Evolutionary conservation across 805 yeast genomes (phyloP).

Genomic region (Wickerhamiella qilinensis): DNA sequence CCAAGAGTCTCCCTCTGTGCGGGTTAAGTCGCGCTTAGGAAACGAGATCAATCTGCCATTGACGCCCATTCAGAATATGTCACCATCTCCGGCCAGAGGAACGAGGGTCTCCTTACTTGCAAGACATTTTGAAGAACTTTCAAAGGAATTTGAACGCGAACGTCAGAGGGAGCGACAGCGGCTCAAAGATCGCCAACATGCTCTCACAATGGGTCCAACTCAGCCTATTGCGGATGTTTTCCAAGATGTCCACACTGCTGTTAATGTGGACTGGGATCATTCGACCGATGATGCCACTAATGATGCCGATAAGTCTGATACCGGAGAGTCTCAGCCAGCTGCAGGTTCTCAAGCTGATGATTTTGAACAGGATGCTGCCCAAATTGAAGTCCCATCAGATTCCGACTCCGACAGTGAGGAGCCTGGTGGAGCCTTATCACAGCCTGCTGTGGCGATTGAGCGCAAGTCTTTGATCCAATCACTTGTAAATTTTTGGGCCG

Average conservation of each 20-base stretch:
- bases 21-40: conserved; percentile 11
- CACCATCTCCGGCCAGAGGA: conserved; percentile 1
- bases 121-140: conserved; percentile 62
- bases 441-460: conserved; percentile 29
- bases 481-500: conserved; percentile 90
- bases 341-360: conserved; percentile 2
- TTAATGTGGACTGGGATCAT: conserved; percentile 35
- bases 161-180: conserved; percentile 64
- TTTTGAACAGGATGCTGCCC: conserved; percentile 2
- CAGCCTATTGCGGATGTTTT: conserved; percentile 85
- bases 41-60: conserved; percentile 11
- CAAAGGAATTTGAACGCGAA: conserved; percentile 74
- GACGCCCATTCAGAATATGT: conserved; percentile 32
- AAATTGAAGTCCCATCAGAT: conserved; percentile 3
- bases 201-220: conserved; percentile 57
- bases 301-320: conserved; percentile 4
- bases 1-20: conserved; percentile 1
- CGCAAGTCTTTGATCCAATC: conserved; percentile 66
- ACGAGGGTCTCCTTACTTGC: conserved; percentile 23
- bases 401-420: not conserved
- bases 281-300: not conserved
- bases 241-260: conserved; percentile 77
- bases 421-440: too few species aligned
- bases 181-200: conserved; percentile 38
- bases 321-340: conserved; percentile 1